Evolutionary conservation across 2,329 filamentous ascomycete genomes (phyloP), one percentile per base, ranked within the genome.

Genomic region (Sclerotinia borealis): DNA sequence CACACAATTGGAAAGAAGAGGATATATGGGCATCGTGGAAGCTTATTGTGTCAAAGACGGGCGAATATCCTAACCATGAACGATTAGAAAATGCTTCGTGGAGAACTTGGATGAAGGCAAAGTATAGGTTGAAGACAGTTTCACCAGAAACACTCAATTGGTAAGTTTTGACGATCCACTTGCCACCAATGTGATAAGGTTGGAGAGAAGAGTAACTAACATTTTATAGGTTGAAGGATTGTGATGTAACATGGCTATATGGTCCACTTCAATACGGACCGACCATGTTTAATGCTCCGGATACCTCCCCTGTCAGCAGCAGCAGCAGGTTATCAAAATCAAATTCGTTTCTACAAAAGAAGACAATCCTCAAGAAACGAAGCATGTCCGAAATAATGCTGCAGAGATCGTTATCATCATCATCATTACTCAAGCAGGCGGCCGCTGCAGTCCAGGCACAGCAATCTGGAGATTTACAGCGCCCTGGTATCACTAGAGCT

Each of bases 11-110:
- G 93, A 86, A 83, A 66, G 93, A 97, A 77, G 93, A 98, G 76
- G 93, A 98, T 76, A 96, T 98, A 19, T 97, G 93, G 93, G 89
- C 91, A 8, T 97, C 93, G 2, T 98, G 95, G 93, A 87, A 93
- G 73, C 95, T 96, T 75, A 91, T 98, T 89, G 17, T 96, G 92
- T 69, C 68, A 31, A 69, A 64, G 70, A 86, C 93, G 27, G 86
- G 86, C 63, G 84, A 90, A 61, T 96, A 95, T 68, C 86, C 84
- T 70, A 93, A 71, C 48, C 65, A 61, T 55, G 65, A 64, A 17
- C 83, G 93, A 52, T 77, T 98, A 47, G 95, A 98, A 76, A 98
- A 98, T 76, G 93, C 95, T 8, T 96, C 92, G 0, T 98, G 93
- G 93, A 85, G 93, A 74, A 95, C 92, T 0, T 98, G 93, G 93